A percentile compares a stretch with the other conserved stretches of the same genome.
phyloP scores from a whole-genome alignment of 805 yeast species.

The Millerago galiae region DNA sequence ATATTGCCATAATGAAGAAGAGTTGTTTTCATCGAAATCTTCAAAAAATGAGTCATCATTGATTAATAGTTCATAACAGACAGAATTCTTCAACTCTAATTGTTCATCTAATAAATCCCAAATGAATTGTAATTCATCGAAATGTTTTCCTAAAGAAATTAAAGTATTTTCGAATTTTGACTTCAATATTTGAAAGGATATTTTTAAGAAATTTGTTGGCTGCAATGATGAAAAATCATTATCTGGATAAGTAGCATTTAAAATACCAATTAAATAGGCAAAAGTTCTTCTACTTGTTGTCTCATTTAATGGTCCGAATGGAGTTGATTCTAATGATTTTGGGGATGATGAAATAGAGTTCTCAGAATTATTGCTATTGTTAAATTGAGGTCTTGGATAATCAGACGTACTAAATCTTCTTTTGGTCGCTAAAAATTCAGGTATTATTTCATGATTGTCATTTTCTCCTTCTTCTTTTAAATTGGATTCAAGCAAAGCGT shows the following conservation, averaged over 20 bases:
- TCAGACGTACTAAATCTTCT: constrained; percentile 29
- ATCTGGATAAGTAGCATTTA: constrained; percentile 92
- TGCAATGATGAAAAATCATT: constrained; percentile 87
- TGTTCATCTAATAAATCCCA: constrained; percentile 87
- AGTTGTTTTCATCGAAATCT: constrained; percentile 29
- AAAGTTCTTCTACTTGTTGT: constrained; percentile 84
- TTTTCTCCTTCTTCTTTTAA: constrained; percentile 9
- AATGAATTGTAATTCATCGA: constrained; percentile 49
- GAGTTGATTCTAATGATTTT: constrained; percentile 34
- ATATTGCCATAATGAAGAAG: constrained; percentile 35
- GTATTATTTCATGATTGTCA: constrained; percentile 6
- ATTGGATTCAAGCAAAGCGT: constrained; percentile 33
- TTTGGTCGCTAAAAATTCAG: constrained; percentile 34
- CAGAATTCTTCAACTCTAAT: constrained; percentile 56
- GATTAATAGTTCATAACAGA: constrained; percentile 57
- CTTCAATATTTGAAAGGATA: constrained; percentile 41
- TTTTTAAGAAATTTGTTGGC: constrained; percentile 66
- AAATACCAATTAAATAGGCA: constrained; percentile 82
- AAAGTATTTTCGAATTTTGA: constrained; percentile 73
- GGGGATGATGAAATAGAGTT: constrained; percentile 4
- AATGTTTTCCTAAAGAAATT: constrained; percentile 53
- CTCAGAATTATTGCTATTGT: background rate
- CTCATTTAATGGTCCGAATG: constrained; percentile 88
- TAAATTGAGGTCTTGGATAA: constrained; percentile 1
- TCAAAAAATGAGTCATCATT: constrained; percentile 31